These are phyloP conservation scores for Syzygium syzygioides DNA, from an alignment of 441 rosid genomes.

Conservation along the genomic window DNA sequence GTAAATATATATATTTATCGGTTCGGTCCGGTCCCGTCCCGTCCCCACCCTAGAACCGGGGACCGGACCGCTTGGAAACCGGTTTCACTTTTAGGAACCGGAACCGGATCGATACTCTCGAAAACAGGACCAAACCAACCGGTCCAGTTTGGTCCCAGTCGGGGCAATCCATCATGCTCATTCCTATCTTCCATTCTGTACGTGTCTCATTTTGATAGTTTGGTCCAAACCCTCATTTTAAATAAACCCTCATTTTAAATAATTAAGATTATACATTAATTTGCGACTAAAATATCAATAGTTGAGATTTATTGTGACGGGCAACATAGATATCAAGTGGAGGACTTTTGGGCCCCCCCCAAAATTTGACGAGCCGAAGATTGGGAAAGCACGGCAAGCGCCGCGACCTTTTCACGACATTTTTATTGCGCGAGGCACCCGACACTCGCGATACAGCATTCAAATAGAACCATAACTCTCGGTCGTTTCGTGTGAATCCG, in stretches of 20 bases:
- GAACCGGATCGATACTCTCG: too few species aligned
- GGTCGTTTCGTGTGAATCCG: neutral
- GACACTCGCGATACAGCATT: fast-evolving
- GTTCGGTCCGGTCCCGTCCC: too few species aligned
- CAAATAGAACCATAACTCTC: fast-evolving
- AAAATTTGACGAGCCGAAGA: neutral
- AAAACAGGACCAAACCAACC: too few species aligned
- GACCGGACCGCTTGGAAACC: too few species aligned
- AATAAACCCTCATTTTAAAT: neutral
- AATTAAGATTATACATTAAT: neutral
- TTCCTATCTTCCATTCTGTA: neutral
- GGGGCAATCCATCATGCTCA: too few species aligned
- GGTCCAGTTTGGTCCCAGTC: too few species aligned
- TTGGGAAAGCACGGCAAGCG: too few species aligned
- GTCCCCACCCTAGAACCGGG: too few species aligned
- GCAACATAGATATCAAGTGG: neutral
- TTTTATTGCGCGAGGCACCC: fast-evolving
- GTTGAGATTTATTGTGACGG: neutral
- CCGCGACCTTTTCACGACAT: neutral
- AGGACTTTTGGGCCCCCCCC: neutral
- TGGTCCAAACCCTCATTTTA: neutral
- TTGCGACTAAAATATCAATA: neutral
- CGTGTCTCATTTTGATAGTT: neutral
- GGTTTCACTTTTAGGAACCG: too few species aligned
- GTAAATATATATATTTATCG: too few species aligned